A percentile compares a stretch with the other conserved stretches of the same genome.
Evolutionary conservation across 805 yeast genomes (phyloP).

Genomic region (Candida morakotiae): DNA sequence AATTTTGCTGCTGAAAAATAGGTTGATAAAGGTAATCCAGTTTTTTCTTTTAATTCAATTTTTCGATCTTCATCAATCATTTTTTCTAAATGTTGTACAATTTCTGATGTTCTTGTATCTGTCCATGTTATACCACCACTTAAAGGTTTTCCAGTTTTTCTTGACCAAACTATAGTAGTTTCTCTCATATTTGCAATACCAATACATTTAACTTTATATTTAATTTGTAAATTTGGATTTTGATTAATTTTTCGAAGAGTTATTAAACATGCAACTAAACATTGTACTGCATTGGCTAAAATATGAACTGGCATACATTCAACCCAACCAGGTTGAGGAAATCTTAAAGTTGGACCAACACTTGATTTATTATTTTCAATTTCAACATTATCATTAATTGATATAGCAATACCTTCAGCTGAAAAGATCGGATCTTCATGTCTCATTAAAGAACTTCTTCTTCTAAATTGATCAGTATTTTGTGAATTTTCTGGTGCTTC

Average conservation of each 20-base stretch:
- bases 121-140: constrained; percentile 94
- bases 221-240: constrained; percentile 44
- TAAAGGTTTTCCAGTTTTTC: constrained; percentile 75
- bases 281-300: constrained; percentile 73
- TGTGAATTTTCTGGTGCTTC: constrained; percentile 42
- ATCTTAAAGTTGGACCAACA: constrained; percentile 65
- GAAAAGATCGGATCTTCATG: constrained; percentile 60
- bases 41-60: constrained; percentile 54
- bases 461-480: constrained; percentile 43
- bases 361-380: constrained; percentile 55
- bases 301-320: constrained; percentile 88
- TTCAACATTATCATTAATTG: constrained; percentile 53
- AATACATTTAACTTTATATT: constrained; percentile 64
- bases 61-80: constrained; percentile 52
- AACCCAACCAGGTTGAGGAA: constrained; percentile 88
- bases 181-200: constrained; percentile 97
- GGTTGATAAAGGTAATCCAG: constrained; percentile 87
- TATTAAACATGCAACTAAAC: constrained; percentile 64
- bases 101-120: constrained; percentile 78
- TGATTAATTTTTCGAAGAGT: constrained; percentile 54
- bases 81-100: constrained; percentile 60
- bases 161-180: constrained; percentile 86
- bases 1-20: constrained; percentile 89
- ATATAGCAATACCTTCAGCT: constrained; percentile 70
- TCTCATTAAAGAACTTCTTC: constrained; percentile 39